These are phyloP conservation scores for Taiozyma sp. DNA, from an alignment of 1,139 yeast species.

Conservation along the genomic window DNA sequence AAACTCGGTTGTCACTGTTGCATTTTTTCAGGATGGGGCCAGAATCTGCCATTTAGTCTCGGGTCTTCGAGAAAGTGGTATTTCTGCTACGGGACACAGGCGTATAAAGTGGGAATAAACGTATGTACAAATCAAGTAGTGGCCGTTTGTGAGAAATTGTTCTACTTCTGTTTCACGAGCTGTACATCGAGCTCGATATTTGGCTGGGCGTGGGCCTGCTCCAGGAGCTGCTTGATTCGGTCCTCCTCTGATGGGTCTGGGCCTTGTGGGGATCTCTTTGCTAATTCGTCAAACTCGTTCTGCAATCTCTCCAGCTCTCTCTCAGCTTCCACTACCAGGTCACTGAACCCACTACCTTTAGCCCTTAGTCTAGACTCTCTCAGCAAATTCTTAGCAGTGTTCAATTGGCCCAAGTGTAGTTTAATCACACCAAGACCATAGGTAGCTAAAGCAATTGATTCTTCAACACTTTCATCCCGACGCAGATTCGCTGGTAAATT, in stretches of 20 bases:
- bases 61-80: not conserved
- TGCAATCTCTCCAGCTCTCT: constrained; percentile 51
- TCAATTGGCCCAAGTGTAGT: constrained; percentile 49
- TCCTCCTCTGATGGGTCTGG: constrained; percentile 6
- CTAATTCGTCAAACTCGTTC: constrained; percentile 24
- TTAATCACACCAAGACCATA: constrained; percentile 82
- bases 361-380: constrained; percentile 72
- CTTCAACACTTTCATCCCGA: constrained; percentile 42
- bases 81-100: not conserved
- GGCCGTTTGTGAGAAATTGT: not conserved
- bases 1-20: too few species aligned
- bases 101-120: not conserved
- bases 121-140: not conserved
- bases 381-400: constrained; percentile 50
- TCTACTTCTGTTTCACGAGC: constrained; percentile 8
- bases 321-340: constrained; percentile 61
- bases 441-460: constrained; percentile 73
- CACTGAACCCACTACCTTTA: constrained; percentile 58
- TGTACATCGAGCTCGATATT: constrained; percentile 18
- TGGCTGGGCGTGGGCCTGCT: constrained; percentile 9
- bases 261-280: not conserved
- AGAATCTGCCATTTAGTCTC: not conserved
- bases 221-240: constrained; percentile 10
- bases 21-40: not conserved
- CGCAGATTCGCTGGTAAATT: constrained; percentile 38